phyloP scores from a whole-genome alignment of 2,329 filamentous ascomycete species.

The Aspergillus jensenii region DNA sequence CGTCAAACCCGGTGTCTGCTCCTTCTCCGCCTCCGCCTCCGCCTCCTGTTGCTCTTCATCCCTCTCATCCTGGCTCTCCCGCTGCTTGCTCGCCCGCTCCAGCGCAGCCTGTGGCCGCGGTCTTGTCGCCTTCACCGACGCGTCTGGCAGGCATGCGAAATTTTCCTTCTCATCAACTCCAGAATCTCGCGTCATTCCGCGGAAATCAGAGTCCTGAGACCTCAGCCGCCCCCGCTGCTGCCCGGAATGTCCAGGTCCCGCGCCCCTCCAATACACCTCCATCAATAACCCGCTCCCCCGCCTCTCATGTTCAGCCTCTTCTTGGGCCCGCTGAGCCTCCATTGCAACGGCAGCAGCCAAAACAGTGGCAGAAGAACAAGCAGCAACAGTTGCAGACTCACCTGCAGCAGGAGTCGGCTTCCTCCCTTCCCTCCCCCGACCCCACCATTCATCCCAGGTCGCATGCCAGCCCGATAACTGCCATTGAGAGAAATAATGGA shows the following conservation, averaged over 20 bases:
- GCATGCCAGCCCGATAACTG: constrained; percentile 25
- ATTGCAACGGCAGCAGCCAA: constrained; percentile 15
- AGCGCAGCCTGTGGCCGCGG: not conserved
- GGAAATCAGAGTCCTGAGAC: not conserved
- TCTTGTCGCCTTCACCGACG: not conserved
- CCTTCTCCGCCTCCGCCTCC: not conserved
- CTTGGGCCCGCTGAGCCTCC: not conserved
- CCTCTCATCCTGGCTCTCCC: not conserved
- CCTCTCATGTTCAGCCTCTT: not conserved
- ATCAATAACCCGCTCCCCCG: not conserved
- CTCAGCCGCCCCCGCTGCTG: not conserved
- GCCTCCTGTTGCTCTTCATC: not conserved
- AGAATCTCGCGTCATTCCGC: constrained; percentile 4
- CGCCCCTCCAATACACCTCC: not conserved
- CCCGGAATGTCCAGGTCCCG: constrained; percentile 9
- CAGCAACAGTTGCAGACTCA: constrained; percentile 3
- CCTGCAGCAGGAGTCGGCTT: constrained; percentile 9
- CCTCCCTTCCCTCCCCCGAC: constrained; percentile 30
- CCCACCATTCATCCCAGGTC: constrained; percentile 25
- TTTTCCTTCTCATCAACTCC: constrained; percentile 7
- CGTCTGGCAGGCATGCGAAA: constrained; percentile 17
- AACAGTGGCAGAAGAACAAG: constrained; percentile 2
- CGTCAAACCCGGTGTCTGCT: not conserved
- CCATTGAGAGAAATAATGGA: constrained; percentile 15
- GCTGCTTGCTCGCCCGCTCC: not conserved